Percentiles rank a stretch among this genome's conserved stretches.
phyloP scores from a whole-genome alignment of 2,329 filamentous ascomycete genomes.

The Alternaria sp. region DNA sequence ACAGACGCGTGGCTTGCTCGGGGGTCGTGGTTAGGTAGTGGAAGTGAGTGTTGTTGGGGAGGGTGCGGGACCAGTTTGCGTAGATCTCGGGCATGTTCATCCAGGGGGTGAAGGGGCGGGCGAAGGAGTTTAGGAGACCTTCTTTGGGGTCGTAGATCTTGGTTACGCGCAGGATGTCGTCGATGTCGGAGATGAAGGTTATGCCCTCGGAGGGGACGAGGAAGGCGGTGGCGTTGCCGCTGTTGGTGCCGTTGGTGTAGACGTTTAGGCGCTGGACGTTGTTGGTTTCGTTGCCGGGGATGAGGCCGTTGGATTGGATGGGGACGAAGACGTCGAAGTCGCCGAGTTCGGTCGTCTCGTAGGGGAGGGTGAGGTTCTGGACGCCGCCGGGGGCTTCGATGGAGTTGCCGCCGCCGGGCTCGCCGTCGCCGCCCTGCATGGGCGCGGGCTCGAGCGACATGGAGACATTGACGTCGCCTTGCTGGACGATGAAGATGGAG shows the following conservation, averaged over 20 bases:
- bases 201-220: constrained; percentile 73
- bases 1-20: constrained; percentile 76
- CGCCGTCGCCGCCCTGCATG: constrained; percentile 60
- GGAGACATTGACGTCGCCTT: constrained; percentile 67
- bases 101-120: constrained; percentile 72
- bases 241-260: constrained; percentile 67
- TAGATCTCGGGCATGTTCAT: constrained; percentile 82
- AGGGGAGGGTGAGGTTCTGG: constrained; percentile 69
- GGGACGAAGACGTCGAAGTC: constrained; percentile 76
- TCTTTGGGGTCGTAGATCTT: constrained; percentile 80
- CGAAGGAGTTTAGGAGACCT: constrained; percentile 78
- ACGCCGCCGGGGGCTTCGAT: constrained; percentile 63
- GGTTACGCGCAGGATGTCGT: constrained; percentile 80
- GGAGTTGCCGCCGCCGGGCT: constrained; percentile 57
- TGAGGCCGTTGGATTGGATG: constrained; percentile 62
- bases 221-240: constrained; percentile 77
- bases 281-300: constrained; percentile 68
- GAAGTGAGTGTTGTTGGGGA: constrained; percentile 72
- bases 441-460: constrained; percentile 67
- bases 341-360: constrained; percentile 69
- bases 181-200: constrained; percentile 78
- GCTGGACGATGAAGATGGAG: constrained; percentile 77
- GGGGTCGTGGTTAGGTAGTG: constrained; percentile 83
- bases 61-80: constrained; percentile 72
- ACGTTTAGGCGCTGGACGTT: constrained; percentile 72